phyloP scores from a whole-genome alignment of 352 stramenopile species.

The Saprolegnia parasitica region DNA sequence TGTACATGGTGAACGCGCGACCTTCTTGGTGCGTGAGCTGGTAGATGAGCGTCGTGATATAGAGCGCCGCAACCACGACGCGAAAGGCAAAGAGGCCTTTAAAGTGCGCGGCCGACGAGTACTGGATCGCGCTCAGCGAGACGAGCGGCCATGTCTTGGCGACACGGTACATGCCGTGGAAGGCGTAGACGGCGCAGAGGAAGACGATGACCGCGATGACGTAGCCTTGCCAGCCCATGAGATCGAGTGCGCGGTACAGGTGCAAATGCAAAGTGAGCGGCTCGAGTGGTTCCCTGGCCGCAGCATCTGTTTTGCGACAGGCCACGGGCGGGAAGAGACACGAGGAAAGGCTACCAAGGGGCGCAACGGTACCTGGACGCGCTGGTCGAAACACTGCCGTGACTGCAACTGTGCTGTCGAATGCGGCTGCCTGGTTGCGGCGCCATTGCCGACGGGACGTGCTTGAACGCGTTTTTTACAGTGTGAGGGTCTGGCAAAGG shows the following conservation, averaged over 20 bases:
- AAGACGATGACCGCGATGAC: background rate
- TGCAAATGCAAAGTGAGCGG: background rate
- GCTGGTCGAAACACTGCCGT: no score
- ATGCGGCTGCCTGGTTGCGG: no score
- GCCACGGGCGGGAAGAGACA: background rate
- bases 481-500: no score
- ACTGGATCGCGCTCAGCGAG: background rate
- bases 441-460: no score
- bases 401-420: no score
- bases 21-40: background rate
- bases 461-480: no score
- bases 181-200: background rate
- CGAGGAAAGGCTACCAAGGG: background rate
- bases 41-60: constrained; percentile 6
- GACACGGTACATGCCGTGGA: background rate
- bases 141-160: background rate
- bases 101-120: background rate
- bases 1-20: constrained; percentile 12
- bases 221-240: background rate
- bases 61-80: background rate
- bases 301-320: background rate
- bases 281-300: background rate
- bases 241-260: background rate
- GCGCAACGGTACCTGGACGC: no score
- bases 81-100: constrained; percentile 8